A percentile compares a stretch with the other conserved stretches of the same genome.
phyloP scores from a whole-genome alignment of 768 basidiomycete genomes.

The Harrya chromipes region DNA sequence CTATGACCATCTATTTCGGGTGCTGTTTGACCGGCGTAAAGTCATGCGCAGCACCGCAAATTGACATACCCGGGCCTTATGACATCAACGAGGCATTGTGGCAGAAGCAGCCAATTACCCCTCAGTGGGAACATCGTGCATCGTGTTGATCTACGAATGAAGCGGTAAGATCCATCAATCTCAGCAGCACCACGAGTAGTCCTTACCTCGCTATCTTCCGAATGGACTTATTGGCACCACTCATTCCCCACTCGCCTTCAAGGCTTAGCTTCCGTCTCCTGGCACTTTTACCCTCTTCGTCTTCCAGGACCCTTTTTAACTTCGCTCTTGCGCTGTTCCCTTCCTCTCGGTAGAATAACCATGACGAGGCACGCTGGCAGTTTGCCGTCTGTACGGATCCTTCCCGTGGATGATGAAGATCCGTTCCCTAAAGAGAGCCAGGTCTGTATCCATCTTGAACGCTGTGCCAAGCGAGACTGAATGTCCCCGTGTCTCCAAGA shows the following conservation, averaged over 20 bases:
- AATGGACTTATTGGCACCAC: slow-evolving; percentile 4
- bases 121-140: not conserved
- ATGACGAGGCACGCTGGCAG: slow-evolving; percentile 3
- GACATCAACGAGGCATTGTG: slow-evolving; percentile 18
- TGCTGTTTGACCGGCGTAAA: not conserved
- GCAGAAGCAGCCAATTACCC: not conserved
- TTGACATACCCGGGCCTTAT: slow-evolving; percentile 4
- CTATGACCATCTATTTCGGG: not conserved
- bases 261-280: not conserved
- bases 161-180: slow-evolving; percentile 12
- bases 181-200: not conserved
- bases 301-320: not conserved
- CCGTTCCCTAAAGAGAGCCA: not conserved
- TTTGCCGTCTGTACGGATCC: not conserved
- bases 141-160: not conserved
- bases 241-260: not conserved
- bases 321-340: not conserved
- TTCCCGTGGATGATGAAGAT: not conserved
- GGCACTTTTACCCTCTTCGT: not conserved
- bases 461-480: slow-evolving; percentile 2
- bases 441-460: slow-evolving; percentile 8
- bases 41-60: slow-evolving; percentile 1
- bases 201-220: not conserved
- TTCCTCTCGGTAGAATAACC: not conserved
- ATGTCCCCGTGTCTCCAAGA: not conserved